phyloP scores from a whole-genome alignment of 345 rosid species.

The Sisymbrium irio region DNA sequence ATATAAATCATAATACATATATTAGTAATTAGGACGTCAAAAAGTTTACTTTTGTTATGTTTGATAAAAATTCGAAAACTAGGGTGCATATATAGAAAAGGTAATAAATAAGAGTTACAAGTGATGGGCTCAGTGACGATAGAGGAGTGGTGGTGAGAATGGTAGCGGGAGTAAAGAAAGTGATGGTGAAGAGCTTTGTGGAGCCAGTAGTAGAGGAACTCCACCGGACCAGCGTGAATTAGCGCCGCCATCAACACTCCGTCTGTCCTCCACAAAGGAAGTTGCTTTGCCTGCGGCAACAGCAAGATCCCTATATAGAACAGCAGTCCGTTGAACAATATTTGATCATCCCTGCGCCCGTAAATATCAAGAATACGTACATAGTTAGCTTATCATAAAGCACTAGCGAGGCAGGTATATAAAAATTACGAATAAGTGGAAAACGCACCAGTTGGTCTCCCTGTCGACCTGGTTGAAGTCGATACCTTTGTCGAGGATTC shows the following conservation, averaged over 20 bases:
- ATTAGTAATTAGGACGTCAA: background rate
- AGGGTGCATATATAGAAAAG: background rate
- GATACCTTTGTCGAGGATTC: slow-evolving; percentile 54
- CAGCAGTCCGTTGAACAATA: slow-evolving; percentile 52
- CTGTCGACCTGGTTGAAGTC: slow-evolving; percentile 69
- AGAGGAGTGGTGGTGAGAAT: slow-evolving; percentile 92
- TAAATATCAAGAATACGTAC: background rate
- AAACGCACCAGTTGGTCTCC: slow-evolving; percentile 54
- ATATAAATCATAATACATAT: slow-evolving; percentile 1
- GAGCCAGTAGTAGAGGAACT: slow-evolving; percentile 80
- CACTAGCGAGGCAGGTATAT: background rate
- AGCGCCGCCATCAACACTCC: slow-evolving; percentile 45
- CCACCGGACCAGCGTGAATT: slow-evolving; percentile 76
- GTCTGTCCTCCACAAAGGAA: slow-evolving; percentile 64
- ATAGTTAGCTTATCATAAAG: background rate
- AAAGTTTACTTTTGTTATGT: background rate
- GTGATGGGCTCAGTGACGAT: slow-evolving; percentile 85
- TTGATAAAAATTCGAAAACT: background rate
- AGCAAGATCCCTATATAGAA: slow-evolving; percentile 28
- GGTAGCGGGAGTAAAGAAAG: slow-evolving; percentile 79
- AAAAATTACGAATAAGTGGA: background rate
- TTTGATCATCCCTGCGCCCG: slow-evolving; percentile 71
- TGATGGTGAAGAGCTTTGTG: slow-evolving; percentile 81
- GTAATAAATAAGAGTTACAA: slow-evolving; percentile 34
- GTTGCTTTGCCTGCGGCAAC: slow-evolving; percentile 31